Evolutionary conservation across 225 moss, liverwort and hornwort species (phyloP).

Genomic region (Rhytidiadelphus loreus): DNA sequence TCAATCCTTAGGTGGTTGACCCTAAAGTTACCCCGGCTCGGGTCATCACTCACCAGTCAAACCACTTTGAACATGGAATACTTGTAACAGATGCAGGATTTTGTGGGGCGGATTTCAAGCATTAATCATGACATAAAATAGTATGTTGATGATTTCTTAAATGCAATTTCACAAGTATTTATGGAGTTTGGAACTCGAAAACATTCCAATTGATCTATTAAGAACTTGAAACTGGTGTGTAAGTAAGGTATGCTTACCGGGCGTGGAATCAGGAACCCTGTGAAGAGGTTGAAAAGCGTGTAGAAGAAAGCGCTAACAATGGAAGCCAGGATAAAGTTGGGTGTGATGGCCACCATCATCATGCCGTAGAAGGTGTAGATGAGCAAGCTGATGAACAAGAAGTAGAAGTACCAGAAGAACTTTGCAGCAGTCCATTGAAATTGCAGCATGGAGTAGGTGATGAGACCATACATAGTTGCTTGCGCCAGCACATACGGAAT

Average conservation of each 20-base stretch:
- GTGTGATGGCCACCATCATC: constrained; percentile 54
- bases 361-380: constrained; percentile 40
- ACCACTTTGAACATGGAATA: neutral
- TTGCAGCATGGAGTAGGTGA: constrained; percentile 40
- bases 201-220: neutral
- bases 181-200: neutral
- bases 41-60: neutral
- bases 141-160: neutral
- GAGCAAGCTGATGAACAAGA: constrained; percentile 35
- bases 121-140: too few relatives aligned
- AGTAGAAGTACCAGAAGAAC: constrained; percentile 34
- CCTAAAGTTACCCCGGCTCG: too few relatives aligned
- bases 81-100: neutral
- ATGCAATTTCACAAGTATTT: neutral
- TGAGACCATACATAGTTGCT: constrained; percentile 22
- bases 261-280: constrained; percentile 35
- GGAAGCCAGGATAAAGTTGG: constrained; percentile 35
- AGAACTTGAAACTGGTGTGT: neutral
- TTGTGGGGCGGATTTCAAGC: neutral
- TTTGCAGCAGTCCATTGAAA: constrained; percentile 31
- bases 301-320: constrained; percentile 40
- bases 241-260: constrained; percentile 7
- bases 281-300: constrained; percentile 42
- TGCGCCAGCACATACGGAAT: constrained; percentile 25
- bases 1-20: neutral